phyloP scores from a whole-genome alignment of 2,329 filamentous ascomycete species.

The Penicillium occitanis region DNA sequence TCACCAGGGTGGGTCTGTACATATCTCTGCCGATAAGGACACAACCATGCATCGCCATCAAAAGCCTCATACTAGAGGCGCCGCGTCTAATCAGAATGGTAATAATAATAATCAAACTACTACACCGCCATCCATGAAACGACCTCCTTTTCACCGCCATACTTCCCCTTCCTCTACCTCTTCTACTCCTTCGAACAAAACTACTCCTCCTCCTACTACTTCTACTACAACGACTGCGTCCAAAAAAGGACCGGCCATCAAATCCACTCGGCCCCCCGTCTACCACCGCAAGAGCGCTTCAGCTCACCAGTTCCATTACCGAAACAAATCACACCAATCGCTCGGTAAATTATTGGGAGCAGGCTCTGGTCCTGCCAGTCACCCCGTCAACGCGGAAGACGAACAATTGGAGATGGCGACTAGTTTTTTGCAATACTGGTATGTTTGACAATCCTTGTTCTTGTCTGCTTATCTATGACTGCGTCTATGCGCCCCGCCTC shows the following conservation, averaged over 20 bases:
- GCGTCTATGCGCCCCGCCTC: constrained; percentile 9
- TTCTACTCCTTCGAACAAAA: constrained; percentile 24
- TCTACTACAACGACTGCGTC: constrained; percentile 35
- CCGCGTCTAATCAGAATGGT: constrained; percentile 4
- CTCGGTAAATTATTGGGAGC: constrained; percentile 37
- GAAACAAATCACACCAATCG: constrained; percentile 27
- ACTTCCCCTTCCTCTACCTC: constrained; percentile 26
- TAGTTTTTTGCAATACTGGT: constrained; percentile 50
- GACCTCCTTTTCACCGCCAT: constrained; percentile 32
- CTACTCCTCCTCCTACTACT: constrained; percentile 22
- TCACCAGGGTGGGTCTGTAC: constrained; percentile 13
- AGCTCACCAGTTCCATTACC: constrained; percentile 9
- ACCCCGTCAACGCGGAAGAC: constrained; percentile 28
- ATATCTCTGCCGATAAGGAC: neutral
- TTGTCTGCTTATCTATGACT: constrained; percentile 10
- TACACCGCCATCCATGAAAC: constrained; percentile 44
- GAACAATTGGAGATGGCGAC: constrained; percentile 42
- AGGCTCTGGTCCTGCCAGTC: constrained; percentile 27
- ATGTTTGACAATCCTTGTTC: constrained; percentile 26
- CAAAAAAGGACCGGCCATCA: constrained; percentile 29
- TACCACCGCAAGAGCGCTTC: constrained; percentile 35
- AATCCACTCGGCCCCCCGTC: constrained; percentile 32
- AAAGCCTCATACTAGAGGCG: constrained; percentile 20
- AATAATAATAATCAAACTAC: constrained; percentile 18
- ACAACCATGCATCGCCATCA: constrained; percentile 21